Evolutionary conservation across 2,329 filamentous ascomycete species (phyloP).

Genomic region (Sporothrix phasma): DNA sequence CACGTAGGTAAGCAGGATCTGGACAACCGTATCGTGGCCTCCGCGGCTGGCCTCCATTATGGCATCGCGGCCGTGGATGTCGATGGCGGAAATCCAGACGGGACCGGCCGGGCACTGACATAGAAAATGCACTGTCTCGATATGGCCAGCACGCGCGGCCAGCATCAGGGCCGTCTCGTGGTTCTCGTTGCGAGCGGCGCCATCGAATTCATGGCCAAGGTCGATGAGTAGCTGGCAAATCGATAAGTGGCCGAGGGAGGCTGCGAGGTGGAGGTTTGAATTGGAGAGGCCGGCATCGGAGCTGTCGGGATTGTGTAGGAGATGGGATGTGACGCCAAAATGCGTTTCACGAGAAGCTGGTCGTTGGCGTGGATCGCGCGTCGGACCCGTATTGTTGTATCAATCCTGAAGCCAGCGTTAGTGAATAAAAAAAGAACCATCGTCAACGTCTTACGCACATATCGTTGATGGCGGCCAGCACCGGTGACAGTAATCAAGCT

Average conservation of each 20-base stretch:
- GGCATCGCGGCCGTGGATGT: slow-evolving; percentile 60
- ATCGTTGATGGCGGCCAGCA: background rate
- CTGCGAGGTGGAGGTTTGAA: slow-evolving; percentile 74
- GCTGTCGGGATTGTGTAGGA: slow-evolving; percentile 71
- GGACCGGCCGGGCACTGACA: slow-evolving; percentile 54
- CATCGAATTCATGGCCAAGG: slow-evolving; percentile 61
- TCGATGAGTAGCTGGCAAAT: slow-evolving; percentile 62
- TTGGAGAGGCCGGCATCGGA: slow-evolving; percentile 60
- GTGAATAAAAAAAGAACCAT: background rate
- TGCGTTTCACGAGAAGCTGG: slow-evolving; percentile 60
- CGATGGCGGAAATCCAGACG: slow-evolving; percentile 51
- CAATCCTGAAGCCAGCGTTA: slow-evolving; percentile 51
- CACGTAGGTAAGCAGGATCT: slow-evolving; percentile 52
- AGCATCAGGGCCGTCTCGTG: slow-evolving; percentile 77
- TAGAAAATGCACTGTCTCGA: slow-evolving; percentile 65
- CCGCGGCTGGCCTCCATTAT: slow-evolving; percentile 55
- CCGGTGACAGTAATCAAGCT: background rate
- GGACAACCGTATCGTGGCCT: slow-evolving; percentile 55
- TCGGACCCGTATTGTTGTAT: slow-evolving; percentile 64
- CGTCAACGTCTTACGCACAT: background rate
- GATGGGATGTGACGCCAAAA: slow-evolving; percentile 59
- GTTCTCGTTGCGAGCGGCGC: slow-evolving; percentile 66
- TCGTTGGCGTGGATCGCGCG: slow-evolving; percentile 73
- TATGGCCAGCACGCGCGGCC: slow-evolving; percentile 58
- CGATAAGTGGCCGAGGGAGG: slow-evolving; percentile 57